phyloP scores from a whole-genome alignment of 73 alveolate species.

The Tetrahymena malaccensis region DNA sequence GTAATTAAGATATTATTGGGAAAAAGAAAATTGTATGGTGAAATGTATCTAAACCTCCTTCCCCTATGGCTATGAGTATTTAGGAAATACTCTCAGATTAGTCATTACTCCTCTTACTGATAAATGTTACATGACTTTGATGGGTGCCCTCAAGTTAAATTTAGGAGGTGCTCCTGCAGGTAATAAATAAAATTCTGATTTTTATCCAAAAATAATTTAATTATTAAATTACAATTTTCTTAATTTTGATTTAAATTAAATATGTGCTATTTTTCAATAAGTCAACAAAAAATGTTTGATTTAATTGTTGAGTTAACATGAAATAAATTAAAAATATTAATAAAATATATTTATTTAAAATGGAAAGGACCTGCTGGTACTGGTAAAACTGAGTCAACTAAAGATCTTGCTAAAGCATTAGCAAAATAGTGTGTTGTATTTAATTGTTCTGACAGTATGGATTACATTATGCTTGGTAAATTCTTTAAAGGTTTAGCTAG shows the following conservation, averaged over 20 bases:
- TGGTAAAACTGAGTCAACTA: constrained; percentile 99
- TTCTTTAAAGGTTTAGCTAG: constrained; percentile 92
- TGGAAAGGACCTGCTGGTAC: constrained; percentile 95
- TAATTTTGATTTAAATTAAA: no score
- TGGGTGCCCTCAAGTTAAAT: constrained; percentile 93
- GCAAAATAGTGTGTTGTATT: constrained; percentile 99
- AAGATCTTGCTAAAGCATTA: constrained; percentile 97
- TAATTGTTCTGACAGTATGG: constrained; percentile 98
- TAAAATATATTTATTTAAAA: no score
- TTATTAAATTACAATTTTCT: no score
- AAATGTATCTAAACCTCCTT: constrained; percentile 74
- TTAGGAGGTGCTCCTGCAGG: constrained; percentile 98
- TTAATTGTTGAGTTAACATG: no score
- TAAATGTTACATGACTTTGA: constrained; percentile 92
- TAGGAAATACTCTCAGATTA: constrained; percentile 91
- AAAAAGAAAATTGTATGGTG: constrained; percentile 71
- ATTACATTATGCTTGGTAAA: constrained; percentile 87
- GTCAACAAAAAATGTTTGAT: no score
- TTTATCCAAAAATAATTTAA: no score
- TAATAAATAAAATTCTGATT: no score
- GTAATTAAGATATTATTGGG: constrained; percentile 86
- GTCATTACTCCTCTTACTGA: constrained; percentile 97
- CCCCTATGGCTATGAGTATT: constrained; percentile 94
- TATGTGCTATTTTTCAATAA: no score
- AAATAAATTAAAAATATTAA: no score